Evolutionary conservation across 2,329 filamentous ascomycete genomes (phyloP), one percentile per base, ranked within the genome.

Genomic region (Phaeomoniella chlamydospora): DNA sequence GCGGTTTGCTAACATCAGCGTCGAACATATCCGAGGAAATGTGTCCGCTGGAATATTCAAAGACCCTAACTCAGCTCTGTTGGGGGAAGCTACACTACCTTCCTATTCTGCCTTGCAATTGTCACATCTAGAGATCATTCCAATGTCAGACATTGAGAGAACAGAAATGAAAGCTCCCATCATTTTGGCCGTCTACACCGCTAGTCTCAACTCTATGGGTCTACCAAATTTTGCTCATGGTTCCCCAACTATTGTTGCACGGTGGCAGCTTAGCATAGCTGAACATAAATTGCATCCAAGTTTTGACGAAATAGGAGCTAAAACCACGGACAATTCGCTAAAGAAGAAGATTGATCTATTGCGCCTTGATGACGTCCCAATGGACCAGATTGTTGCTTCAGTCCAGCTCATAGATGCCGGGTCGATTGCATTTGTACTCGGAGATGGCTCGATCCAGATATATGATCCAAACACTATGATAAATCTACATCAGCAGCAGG

Each of bases 401-500:
- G 62, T 90, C 18, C 71, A 79, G 33, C 62, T 74, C 2, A 65
- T 81, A 13, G 79, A 80, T 46, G 74, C 79, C 40, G 80, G 81
- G 34, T 84, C 75, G 39, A 67, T 94, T 2, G 76, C 79, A 18
- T 65, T 94, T 39, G 70, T 71, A 16, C 83, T 83, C 46, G 81
- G 81, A 41, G 86, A 94, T 51, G 83, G 87, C 9, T 80, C 76
- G 0, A 65, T 92, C 3, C 78, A 90, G 45, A 83, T 88, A 54
- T 74, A 83, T 38, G 81, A 92, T 49, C 72, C 85, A 9, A 67
- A 71, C 33, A 81, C 74, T 0, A 79, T 93, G 70, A 67, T 74
- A 3, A 68, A 77, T 36, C 62, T 87, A 1, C 76, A 73, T 42
- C 68, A 71, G 4, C 70, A 79, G 38, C 67, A 70, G 17, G 78